Evolutionary conservation across 2,329 filamentous ascomycete genomes (phyloP).

Genomic region (Alternaria solani): DNA sequence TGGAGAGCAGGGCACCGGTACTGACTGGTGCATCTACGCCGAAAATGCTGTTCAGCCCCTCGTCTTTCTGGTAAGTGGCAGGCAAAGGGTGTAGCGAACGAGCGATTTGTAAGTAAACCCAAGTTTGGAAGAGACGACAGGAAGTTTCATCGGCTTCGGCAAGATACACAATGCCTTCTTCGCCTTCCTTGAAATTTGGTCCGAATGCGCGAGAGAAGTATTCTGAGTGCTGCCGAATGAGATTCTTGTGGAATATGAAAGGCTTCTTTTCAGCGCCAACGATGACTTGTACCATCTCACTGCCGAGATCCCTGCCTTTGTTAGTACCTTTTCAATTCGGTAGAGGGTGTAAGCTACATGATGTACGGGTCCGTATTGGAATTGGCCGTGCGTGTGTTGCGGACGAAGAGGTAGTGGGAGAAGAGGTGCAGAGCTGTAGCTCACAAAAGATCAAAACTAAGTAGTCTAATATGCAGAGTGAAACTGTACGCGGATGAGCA

Average conservation of each 20-base stretch:
- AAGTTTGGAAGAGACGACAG: background rate
- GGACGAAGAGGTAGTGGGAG: background rate
- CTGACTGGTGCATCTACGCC: background rate
- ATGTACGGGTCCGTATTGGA: background rate
- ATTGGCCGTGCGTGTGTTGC: background rate
- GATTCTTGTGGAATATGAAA: background rate
- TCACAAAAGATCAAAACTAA: background rate
- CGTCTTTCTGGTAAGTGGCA: background rate
- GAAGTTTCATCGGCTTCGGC: background rate
- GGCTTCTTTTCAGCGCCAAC: background rate
- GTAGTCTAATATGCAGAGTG: background rate
- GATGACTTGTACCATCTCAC: background rate
- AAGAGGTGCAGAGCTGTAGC: background rate
- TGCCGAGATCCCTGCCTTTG: background rate
- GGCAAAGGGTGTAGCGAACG: background rate
- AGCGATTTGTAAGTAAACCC: background rate
- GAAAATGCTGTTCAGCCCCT: no score
- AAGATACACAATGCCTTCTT: background rate
- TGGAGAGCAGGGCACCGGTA: background rate
- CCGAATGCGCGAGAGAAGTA: constrained; percentile 2
- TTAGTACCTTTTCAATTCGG: background rate
- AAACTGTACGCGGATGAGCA: background rate
- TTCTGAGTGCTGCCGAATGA: background rate
- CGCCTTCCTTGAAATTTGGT: background rate
- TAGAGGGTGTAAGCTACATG: background rate